phyloP scores from a whole-genome alignment of 129 eudicot genomes.

The Mikania micrantha region DNA sequence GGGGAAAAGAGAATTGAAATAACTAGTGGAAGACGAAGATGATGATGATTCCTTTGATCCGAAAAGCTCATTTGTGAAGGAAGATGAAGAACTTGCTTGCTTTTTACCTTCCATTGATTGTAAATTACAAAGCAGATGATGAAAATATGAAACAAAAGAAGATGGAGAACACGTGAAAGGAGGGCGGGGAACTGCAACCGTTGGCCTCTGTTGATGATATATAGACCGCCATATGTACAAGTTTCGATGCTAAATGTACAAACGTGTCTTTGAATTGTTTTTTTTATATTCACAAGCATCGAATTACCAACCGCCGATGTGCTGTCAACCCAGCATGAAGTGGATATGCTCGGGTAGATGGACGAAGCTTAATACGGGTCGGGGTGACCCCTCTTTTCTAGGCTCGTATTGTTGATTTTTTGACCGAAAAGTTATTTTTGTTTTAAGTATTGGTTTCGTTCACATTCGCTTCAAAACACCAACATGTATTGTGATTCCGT shows the following conservation, averaged over 20 bases:
- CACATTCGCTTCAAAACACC: too few relatives aligned
- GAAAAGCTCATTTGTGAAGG: slow-evolving; percentile 54
- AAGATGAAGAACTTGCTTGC: slow-evolving; percentile 24
- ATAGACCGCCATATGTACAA: background rate
- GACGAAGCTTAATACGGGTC: too few relatives aligned
- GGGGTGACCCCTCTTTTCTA: too few relatives aligned
- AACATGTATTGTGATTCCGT: too few relatives aligned
- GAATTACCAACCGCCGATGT: too few relatives aligned
- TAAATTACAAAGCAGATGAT: background rate
- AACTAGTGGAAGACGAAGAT: slow-evolving; percentile 36
- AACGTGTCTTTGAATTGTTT: background rate
- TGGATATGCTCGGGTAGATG: too few relatives aligned
- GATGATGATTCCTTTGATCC: slow-evolving; percentile 39
- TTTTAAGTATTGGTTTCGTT: too few relatives aligned
- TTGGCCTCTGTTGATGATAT: background rate
- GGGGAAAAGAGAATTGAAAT: slow-evolving; percentile 47
- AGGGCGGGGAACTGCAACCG: slow-evolving; percentile 19
- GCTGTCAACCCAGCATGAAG: too few relatives aligned
- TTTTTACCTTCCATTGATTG: slow-evolving; percentile 37
- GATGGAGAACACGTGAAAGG: slow-evolving; percentile 23
- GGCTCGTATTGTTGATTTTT: too few relatives aligned
- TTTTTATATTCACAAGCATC: too few relatives aligned
- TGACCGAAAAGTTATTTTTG: too few relatives aligned
- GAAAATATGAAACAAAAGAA: slow-evolving; percentile 1
- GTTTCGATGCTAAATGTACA: background rate